These are phyloP conservation scores for Tetrahymena elliotti DNA, from an alignment of 73 alveolate genomes.

Conservation along the genomic window DNA sequence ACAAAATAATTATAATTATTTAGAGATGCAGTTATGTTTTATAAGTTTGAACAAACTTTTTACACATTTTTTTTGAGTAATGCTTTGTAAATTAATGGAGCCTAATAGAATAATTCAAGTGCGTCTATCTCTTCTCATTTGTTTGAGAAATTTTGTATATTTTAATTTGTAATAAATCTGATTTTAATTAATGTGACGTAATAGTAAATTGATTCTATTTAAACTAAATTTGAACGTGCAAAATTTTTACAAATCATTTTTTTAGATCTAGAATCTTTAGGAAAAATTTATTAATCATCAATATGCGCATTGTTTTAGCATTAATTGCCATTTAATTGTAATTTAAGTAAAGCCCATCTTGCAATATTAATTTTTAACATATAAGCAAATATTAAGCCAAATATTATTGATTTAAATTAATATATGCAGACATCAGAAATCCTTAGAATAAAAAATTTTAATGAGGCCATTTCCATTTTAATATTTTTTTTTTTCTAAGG, in stretches of 20 bases:
- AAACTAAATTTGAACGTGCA: background rate
- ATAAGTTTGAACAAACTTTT: too few species aligned
- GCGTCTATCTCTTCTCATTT: background rate
- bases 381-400: background rate
- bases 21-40: background rate
- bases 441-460: too few species aligned
- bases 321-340: background rate
- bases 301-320: background rate
- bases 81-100: background rate
- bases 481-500: background rate
- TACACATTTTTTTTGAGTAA: background rate
- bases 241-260: background rate
- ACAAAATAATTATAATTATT: too few species aligned
- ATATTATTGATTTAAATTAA: background rate
- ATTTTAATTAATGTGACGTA: background rate
- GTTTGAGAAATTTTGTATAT: background rate
- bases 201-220: background rate
- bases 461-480: background rate
- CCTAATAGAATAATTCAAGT: background rate
- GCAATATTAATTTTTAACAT: background rate
- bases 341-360: background rate
- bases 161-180: background rate
- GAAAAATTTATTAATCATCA: background rate
- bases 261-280: background rate
- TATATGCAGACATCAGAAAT: background rate